Conservation (phyloP, 495 filamentous ascomycete genomes). For the Daldinia decipiens region DNA sequence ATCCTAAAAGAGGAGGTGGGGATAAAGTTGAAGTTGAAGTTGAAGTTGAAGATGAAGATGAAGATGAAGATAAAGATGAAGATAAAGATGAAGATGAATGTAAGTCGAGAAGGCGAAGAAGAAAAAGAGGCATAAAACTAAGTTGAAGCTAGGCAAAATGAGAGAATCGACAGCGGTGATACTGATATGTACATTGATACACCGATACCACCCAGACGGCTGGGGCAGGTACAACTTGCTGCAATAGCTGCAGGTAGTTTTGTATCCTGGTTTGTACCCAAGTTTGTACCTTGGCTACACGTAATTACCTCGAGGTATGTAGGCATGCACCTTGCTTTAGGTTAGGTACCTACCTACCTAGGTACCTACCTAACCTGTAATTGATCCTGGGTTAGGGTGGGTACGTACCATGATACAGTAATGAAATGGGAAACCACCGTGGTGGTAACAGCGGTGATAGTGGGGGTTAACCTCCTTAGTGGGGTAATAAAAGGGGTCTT, state of each 20-base stretch:
- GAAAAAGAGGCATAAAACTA: neutral
- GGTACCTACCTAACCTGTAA: too few relatives aligned
- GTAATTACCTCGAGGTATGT: too few relatives aligned
- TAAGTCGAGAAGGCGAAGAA: neutral
- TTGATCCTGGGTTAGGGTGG: neutral
- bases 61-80: neutral
- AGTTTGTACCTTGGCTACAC: too few relatives aligned
- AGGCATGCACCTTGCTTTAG: neutral
- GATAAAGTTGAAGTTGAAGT: too few relatives aligned
- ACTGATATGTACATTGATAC: neutral
- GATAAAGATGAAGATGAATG: neutral
- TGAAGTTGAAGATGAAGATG: neutral
- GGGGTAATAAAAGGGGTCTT: slow-evolving; percentile 11
- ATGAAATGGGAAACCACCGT: neutral
- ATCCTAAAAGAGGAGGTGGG: slow-evolving; percentile 29
- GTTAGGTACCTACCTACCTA: too few relatives aligned
- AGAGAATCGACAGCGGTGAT: neutral
- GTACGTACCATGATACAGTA: slow-evolving; percentile 7
- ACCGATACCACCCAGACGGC: slow-evolving; percentile 18
- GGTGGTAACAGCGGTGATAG: slow-evolving; percentile 3
- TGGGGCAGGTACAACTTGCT: slow-evolving; percentile 18
- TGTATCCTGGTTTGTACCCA: neutral
- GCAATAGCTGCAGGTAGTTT: neutral
- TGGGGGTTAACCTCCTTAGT: slow-evolving; percentile 7
- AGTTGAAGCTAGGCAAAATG: neutral